Conservation (phyloP, 495 filamentous ascomycete genomes). For the Xylaria nigripes region DNA sequence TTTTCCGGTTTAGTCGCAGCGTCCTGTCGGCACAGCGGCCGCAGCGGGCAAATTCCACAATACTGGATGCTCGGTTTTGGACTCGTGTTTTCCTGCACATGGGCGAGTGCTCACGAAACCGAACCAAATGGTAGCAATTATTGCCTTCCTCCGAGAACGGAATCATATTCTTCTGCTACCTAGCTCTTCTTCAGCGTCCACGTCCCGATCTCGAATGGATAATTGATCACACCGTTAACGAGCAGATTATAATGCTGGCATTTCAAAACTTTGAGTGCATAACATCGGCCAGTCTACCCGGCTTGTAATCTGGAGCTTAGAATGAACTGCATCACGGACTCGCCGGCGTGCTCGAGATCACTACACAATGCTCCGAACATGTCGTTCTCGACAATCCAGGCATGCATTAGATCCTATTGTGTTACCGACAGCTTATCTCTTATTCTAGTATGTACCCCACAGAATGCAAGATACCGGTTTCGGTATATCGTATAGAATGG, state of each 20-base stretch:
- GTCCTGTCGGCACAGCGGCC: slow-evolving; percentile 2
- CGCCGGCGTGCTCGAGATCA: background rate
- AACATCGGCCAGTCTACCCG: background rate
- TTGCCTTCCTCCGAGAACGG: slow-evolving; percentile 10
- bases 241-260: background rate
- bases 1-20: slow-evolving; percentile 7
- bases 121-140: slow-evolving; percentile 4
- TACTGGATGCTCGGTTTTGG: background rate
- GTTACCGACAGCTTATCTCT: slow-evolving; percentile 4
- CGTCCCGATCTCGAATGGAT: background rate
- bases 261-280: background rate
- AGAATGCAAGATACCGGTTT: slow-evolving; percentile 11
- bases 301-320: background rate
- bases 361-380: slow-evolving; percentile 1
- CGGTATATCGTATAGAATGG: slow-evolving; percentile 8
- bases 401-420: background rate
- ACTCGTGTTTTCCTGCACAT: background rate
- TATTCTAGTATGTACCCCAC: slow-evolving; percentile 10
- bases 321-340: background rate
- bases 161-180: background rate
- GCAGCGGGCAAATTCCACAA: background rate
- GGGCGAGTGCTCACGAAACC: background rate
- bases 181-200: background rate
- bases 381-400: slow-evolving; percentile 2
- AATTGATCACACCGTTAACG: background rate